Base-by-base conservation (phyloP, 345 rosid genomes). In the Euphorbia pulcherrima region DNA sequence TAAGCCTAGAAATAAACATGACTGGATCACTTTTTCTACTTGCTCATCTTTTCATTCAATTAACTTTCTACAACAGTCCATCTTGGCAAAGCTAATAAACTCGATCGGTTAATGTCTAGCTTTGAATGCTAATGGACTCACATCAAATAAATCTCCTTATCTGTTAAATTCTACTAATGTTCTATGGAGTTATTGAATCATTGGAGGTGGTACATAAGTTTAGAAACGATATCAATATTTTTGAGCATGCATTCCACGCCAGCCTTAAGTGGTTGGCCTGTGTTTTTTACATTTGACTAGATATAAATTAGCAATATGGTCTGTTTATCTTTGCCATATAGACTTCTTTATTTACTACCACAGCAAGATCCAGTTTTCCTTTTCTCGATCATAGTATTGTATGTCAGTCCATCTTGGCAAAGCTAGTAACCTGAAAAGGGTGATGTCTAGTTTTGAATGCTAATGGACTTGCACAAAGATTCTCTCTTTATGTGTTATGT, bases 341-440 rank as follows among this genome's bases (percentile, higher is more conserved):
- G 37, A 7, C 37, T 33, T 7, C 37, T 44, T 16, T 18, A 44
- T 11, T 44, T 44, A 44, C 50, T 12, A 44, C 16, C 17, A 33
- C 37, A 33, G 16, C 50, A 26, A 57, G 37, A 30, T 14, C 11
- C 39, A 2, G 30, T 30, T 59, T 6, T 13, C 9, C 21, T 8
- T 56, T 0, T 24, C 27, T 24, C 56, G 37, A 13, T 6, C 30
- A 3, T 24, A 33, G 0, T 16, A 33, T 35, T 20, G 12, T 13
- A 6, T 54, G 23, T 28, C 29, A 48, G 82, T 90, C 81, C 85
- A 86, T 87, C 88, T 85, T 86, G 85, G 87, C 87, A 58, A 86
- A 81, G 83, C 83, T 84, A 82, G 56, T 70, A 79, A 78, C 70
- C 58, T 55, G 64, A 51, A 21, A 21, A 56, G 56, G 76, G 74